These are phyloP conservation scores for Coprinopsis cinerea DNA, from an alignment of 768 basidiomycete genomes.

Conservation along the genomic window DNA sequence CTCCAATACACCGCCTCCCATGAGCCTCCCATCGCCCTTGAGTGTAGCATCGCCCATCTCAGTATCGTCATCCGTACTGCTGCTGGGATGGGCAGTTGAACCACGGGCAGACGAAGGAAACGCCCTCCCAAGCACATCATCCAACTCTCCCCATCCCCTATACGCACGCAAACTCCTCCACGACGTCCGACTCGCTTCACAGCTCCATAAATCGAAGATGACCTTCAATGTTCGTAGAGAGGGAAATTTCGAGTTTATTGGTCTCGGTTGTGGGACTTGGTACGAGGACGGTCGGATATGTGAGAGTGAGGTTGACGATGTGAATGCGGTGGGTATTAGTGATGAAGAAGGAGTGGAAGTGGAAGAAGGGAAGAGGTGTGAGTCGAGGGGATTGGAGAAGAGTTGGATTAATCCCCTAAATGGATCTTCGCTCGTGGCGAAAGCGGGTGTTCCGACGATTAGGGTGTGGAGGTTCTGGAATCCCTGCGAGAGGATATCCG, in stretches of 20 bases:
- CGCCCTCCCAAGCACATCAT: not conserved
- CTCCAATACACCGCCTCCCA: not conserved
- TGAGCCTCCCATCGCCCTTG: no score
- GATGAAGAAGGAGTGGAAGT: not conserved
- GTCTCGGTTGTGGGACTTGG: no score
- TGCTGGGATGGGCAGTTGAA: no score
- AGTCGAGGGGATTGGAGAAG: slow-evolving; percentile 3
- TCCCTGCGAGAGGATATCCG: not conserved
- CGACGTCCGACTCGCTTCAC: slow-evolving; percentile 1
- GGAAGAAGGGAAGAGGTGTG: not conserved
- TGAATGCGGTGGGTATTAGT: not conserved
- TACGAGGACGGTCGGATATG: no score
- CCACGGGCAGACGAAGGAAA: not conserved
- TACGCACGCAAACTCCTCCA: slow-evolving; percentile 5
- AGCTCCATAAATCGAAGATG: slow-evolving; percentile 7
- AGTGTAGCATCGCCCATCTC: no score
- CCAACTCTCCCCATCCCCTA: slow-evolving; percentile 8
- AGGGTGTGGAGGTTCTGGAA: slow-evolving; percentile 6
- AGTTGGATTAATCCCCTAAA: slow-evolving; percentile 3
- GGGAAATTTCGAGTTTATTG: slow-evolving; percentile 1
- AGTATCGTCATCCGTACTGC: no score
- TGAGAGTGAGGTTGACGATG: not conserved
- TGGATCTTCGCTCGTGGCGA: slow-evolving; percentile 6
- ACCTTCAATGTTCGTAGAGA: slow-evolving; percentile 6
- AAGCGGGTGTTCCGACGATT: slow-evolving; percentile 2